Base-by-base conservation (phyloP, 2,329 filamentous ascomycete species). In the Plectosphaerella sp. region DNA sequence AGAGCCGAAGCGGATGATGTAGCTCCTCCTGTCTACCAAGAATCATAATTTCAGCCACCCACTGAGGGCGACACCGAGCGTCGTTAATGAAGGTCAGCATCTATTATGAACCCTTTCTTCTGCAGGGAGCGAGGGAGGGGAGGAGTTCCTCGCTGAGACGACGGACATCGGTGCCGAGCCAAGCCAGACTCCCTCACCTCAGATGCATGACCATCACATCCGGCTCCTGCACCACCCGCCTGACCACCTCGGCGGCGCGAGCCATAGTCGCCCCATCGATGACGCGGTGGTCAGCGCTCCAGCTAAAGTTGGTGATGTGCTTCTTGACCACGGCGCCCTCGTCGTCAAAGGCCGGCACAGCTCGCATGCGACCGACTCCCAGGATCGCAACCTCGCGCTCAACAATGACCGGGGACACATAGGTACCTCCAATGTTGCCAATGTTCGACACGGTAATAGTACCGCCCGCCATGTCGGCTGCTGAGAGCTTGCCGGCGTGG, bases 391-490 rank as follows among this genome's bases (percentile, higher is more conserved):
- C 89, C 71, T 97, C 92, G 42, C 83, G 88, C 57, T 91, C 87
- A 46, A 96, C 90, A 61, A 99, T 90, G 48, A 99, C 89, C 1
- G 94, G 94, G 28, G 88, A 86, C 46, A 97, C 85, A 61, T 96
- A 96, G 1, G 89, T 94, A 25, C 94, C 94, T 51, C 94, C 94
- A 45, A 99, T 91, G 61, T 86, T 96, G 45, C 94, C 94, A 61
- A 99, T 96, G 67, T 99, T 99, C 61, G 91, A 96, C 48, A 99
- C 84, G 0, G 94, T 97, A 63, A 99, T 93, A 2, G 94, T 97
- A 15, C 91, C 91, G 49, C 91, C 91, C 36, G 78, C 80, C 57
- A 99, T 78, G 68, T 99, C 92, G 16, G 80, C 76, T 3, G 85
- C 80, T 2, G 83, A 76, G 5, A 99, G 79, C 67, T 88, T 90